These are phyloP conservation scores for Camelina laxa DNA, from an alignment of 345 rosid genomes.

Conservation along the genomic window DNA sequence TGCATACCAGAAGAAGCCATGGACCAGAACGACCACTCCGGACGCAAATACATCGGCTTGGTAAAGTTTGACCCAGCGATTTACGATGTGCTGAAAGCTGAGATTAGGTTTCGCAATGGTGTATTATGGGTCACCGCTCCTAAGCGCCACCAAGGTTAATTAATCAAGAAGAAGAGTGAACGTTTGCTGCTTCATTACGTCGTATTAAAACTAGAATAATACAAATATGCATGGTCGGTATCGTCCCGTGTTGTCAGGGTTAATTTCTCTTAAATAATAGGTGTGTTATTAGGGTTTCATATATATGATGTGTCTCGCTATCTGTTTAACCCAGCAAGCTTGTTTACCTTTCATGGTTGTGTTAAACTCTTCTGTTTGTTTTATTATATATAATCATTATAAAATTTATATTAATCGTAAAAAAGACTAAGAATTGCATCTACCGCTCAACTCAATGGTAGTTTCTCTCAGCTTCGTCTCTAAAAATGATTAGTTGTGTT, in stretches of 20 bases:
- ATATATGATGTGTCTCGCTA: too few species aligned
- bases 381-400: too few species aligned
- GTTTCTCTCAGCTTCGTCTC: not conserved
- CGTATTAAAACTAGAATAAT: not conserved
- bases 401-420: not conserved
- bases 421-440: not conserved
- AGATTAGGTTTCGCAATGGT: not conserved
- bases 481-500: not conserved
- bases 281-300: too few species aligned
- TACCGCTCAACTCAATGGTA: not conserved
- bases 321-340: too few species aligned
- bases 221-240: not conserved
- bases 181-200: not conserved
- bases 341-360: not conserved
- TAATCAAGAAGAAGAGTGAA: not conserved
- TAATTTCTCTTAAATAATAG: too few species aligned
- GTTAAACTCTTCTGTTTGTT: not conserved
- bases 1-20: not conserved
- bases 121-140: not conserved
- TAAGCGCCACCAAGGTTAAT: not conserved
- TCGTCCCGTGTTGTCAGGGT: too few species aligned
- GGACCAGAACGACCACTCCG: not conserved
- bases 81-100: not conserved
- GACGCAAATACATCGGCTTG: not conserved
- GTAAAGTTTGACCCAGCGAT: not conserved